phyloP scores from a whole-genome alignment of 2,329 filamentous ascomycete species.

The Arthrobotrys entomopaga region DNA sequence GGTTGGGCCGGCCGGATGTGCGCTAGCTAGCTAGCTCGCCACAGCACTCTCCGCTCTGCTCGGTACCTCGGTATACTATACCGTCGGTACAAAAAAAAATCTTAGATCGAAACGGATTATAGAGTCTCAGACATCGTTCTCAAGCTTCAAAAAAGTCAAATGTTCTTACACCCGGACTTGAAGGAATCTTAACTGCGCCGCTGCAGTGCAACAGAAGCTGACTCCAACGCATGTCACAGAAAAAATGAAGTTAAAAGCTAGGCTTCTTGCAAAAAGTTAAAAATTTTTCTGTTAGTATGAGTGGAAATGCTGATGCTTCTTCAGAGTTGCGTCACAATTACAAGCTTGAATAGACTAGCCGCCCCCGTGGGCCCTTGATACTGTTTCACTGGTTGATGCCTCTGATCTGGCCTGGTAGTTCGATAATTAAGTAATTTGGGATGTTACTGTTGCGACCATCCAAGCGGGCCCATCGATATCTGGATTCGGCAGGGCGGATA shows the following conservation, averaged over 20 bases:
- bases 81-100: neutral
- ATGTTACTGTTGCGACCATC: conserved; percentile 52
- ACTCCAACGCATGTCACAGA: too few species aligned
- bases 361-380: conserved; percentile 42
- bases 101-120: neutral
- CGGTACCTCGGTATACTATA: conserved; percentile 37
- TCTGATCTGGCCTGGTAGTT: neutral
- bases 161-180: too few species aligned
- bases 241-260: too few species aligned
- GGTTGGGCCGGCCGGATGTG: conserved; percentile 17
- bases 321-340: conserved; percentile 37
- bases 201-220: conserved; percentile 7
- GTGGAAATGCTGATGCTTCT: too few species aligned
- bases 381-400: conserved; percentile 43
- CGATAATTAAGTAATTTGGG: neutral
- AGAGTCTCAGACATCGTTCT: conserved; percentile 34
- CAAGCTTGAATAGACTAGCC: conserved; percentile 5
- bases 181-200: neutral
- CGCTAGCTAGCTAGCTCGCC: neutral
- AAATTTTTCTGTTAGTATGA: neutral
- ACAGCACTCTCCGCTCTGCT: conserved; percentile 20
- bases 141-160: neutral
- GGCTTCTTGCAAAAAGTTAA: neutral
- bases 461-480: neutral
- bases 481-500: conserved; percentile 54